A percentile compares a stretch with the other conserved stretches of the same genome.
Conservation (phyloP, 805 yeast genomes). For the Maudiozyma saulgeensis region DNA sequence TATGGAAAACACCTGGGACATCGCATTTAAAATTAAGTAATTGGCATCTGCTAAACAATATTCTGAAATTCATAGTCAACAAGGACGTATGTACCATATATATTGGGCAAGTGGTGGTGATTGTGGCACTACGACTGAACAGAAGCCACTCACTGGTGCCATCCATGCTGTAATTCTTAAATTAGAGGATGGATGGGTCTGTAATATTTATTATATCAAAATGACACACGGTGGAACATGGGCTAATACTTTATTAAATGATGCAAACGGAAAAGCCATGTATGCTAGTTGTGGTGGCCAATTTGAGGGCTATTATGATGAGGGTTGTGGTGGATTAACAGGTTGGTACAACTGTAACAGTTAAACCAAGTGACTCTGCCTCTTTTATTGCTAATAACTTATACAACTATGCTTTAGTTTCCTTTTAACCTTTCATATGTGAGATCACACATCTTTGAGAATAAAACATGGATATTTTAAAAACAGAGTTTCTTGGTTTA, state of each 20-base stretch:
- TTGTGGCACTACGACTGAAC: conserved; percentile 1
- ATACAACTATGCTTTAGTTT: too few species aligned
- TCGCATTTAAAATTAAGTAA: neutral
- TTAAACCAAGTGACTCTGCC: too few species aligned
- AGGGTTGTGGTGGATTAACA: neutral
- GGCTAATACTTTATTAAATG: conserved; percentile 1
- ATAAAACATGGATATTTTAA: too few species aligned
- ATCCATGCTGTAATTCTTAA: conserved; percentile 1
- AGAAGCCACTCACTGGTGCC: conserved; percentile 4
- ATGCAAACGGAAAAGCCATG: neutral
- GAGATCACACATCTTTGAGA: too few species aligned
- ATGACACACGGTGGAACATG: conserved; percentile 3
- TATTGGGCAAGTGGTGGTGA: conserved; percentile 1
- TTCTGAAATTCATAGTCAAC: conserved; percentile 1
- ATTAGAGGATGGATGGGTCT: conserved; percentile 2
- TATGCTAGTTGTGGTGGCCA: conserved; percentile 1
- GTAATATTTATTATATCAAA: conserved; percentile 3
- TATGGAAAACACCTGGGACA: neutral
- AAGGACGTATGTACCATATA: neutral
- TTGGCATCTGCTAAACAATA: neutral
- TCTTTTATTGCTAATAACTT: too few species aligned
- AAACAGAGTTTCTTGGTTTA: too few species aligned
- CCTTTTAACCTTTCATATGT: too few species aligned
- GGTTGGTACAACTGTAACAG: conserved; percentile 1
- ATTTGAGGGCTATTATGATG: conserved; percentile 1